Conservation (phyloP, 2,329 filamentous ascomycete genomes). For the Penicillium sp. region DNA sequence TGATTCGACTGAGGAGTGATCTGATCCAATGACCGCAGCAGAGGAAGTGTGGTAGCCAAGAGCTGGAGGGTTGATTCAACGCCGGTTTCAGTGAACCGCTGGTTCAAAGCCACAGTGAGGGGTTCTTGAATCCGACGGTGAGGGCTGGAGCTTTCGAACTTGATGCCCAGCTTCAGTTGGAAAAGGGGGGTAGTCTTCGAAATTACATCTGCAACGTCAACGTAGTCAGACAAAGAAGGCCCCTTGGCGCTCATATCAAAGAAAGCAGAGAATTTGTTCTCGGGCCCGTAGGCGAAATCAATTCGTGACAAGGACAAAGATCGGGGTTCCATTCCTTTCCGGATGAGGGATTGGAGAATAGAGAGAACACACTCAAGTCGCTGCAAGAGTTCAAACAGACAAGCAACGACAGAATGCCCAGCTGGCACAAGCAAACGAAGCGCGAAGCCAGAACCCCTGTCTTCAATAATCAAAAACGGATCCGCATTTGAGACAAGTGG, state of each 20-base stretch:
- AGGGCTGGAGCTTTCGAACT: conserved; percentile 37
- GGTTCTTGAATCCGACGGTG: conserved; percentile 43
- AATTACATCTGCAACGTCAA: conserved; percentile 23
- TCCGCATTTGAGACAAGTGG: conserved; percentile 30
- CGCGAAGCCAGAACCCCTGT: conserved; percentile 35
- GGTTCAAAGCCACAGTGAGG: conserved; percentile 39
- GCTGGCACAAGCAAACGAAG: conserved; percentile 38
- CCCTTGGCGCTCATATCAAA: conserved; percentile 33
- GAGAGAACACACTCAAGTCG: conserved; percentile 39
- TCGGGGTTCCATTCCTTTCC: conserved; percentile 31
- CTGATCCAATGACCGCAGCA: conserved; percentile 38
- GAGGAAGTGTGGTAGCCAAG: conserved; percentile 37
- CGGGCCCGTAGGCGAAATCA: conserved; percentile 35
- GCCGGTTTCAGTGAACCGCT: conserved; percentile 27
- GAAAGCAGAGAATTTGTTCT: conserved; percentile 29
- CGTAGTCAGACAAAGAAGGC: conserved; percentile 13
- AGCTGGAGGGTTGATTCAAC: conserved; percentile 32
- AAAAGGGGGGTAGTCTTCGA: conserved; percentile 28
- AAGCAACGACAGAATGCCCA: conserved; percentile 36
- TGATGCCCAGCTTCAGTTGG: conserved; percentile 31
- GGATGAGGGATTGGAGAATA: conserved; percentile 35
- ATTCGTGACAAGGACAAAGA: conserved; percentile 38
- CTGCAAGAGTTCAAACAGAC: conserved; percentile 39
- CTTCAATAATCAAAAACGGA: conserved; percentile 33
- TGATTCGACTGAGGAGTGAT: conserved; percentile 29